Evolutionary conservation across 805 yeast genomes (phyloP).

Genomic region (Pichia paraexigua): DNA sequence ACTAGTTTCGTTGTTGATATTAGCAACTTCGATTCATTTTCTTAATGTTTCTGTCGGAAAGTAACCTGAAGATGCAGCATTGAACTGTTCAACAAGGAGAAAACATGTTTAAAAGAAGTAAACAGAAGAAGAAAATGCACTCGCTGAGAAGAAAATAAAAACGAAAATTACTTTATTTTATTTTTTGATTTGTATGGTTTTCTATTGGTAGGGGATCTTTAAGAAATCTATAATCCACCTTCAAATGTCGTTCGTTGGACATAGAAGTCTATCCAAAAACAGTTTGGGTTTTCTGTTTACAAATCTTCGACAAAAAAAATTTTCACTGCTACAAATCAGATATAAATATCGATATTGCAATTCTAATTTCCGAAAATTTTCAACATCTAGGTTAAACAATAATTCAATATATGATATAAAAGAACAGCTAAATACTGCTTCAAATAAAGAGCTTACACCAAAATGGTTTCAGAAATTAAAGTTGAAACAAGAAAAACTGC

Average conservation of each 20-base stretch:
- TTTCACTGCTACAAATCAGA: background rate
- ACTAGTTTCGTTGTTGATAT: too few relatives aligned
- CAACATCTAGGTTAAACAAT: background rate
- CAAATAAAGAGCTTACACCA: background rate
- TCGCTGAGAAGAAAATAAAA: background rate
- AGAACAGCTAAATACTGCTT: background rate
- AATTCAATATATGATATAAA: background rate
- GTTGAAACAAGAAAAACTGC: slow-evolving; percentile 7
- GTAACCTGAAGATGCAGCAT: too few relatives aligned
- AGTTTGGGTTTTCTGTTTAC: background rate
- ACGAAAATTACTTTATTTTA: background rate
- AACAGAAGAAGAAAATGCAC: background rate
- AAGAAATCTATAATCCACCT: background rate
- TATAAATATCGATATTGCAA: background rate
- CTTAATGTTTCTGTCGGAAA: too few relatives aligned
- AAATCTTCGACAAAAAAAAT: background rate
- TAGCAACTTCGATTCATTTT: too few relatives aligned
- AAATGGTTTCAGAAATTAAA: slow-evolving; percentile 8
- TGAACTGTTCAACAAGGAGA: too few relatives aligned
- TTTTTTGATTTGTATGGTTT: background rate
- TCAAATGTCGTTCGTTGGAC: background rate
- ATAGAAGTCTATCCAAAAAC: background rate
- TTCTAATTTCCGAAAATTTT: background rate
- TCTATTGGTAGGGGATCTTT: background rate
- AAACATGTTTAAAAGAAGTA: background rate